Percentiles rank a stretch among this genome's conserved stretches.
Conservation (phyloP, 2,329 filamentous ascomycete species). For the Colletotrichum shisoi region DNA sequence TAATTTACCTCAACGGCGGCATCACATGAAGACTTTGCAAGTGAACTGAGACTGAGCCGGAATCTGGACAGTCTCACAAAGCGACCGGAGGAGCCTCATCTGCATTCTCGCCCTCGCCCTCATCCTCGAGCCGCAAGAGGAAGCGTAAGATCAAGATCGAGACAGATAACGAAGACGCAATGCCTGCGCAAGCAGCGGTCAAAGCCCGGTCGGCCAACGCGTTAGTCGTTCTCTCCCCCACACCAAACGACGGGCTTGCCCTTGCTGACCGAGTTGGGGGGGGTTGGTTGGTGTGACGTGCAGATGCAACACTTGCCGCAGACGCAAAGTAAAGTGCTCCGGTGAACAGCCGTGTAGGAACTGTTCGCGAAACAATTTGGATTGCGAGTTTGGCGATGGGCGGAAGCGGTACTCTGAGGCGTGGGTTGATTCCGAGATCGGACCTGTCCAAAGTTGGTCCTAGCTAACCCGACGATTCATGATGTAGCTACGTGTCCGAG, state of each 20-base stretch:
- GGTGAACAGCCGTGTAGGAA: slow-evolving; percentile 47
- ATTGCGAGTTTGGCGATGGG: slow-evolving; percentile 46
- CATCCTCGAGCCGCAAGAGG: slow-evolving; percentile 11
- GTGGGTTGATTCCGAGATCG: slow-evolving; percentile 20
- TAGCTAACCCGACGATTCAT: neutral
- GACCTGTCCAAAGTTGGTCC: neutral
- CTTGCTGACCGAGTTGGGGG: neutral
- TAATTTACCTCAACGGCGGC: neutral
- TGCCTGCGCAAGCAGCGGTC: slow-evolving; percentile 28
- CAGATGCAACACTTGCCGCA: slow-evolving; percentile 43
- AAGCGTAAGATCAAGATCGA: slow-evolving; percentile 8
- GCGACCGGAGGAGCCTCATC: neutral
- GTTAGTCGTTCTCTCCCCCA: slow-evolving; percentile 26
- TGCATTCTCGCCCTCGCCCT: neutral
- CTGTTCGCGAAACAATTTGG: slow-evolving; percentile 47
- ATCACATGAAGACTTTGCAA: slow-evolving; percentile 24
- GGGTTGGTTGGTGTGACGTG: too few species aligned
- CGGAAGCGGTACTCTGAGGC: slow-evolving; percentile 38
- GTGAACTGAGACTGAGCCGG: slow-evolving; percentile 5
- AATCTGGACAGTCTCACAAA: slow-evolving; percentile 4
- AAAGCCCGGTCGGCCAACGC: slow-evolving; percentile 36
- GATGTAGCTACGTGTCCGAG: slow-evolving; percentile 29
- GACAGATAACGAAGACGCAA: slow-evolving; percentile 8
- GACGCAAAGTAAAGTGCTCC: slow-evolving; percentile 49
- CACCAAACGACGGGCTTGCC: neutral